These are phyloP conservation scores for Thinopyrum elongatum DNA, from an alignment of 176 grass and related monocot species.

Conservation along the genomic window DNA sequence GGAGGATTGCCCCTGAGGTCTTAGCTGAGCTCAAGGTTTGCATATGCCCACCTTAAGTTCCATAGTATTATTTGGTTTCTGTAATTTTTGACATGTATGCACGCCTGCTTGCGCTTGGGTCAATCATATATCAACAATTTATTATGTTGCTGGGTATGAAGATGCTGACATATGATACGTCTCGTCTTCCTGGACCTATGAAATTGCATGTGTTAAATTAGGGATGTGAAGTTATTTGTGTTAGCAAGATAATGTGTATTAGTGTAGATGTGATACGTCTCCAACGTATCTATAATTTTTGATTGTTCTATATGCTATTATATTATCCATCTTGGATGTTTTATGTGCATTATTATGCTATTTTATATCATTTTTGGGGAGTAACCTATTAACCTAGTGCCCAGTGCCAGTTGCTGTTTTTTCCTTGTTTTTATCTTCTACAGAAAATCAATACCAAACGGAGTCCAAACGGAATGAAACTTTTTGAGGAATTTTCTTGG, in stretches of 20 bases:
- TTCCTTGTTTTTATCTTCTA: too few species aligned
- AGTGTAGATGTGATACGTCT: too few species aligned
- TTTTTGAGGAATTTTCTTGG: too few species aligned
- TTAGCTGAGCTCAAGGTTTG: constrained; percentile 90
- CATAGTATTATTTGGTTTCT: neutral
- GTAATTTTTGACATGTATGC: neutral
- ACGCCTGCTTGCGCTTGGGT: neutral
- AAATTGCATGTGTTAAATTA: neutral
- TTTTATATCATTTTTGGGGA: too few species aligned
- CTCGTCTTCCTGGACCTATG: neutral
- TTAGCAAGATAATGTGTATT: neutral
- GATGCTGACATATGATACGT: neutral
- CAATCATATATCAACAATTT: neutral
- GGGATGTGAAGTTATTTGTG: neutral
- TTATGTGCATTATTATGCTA: too few species aligned
- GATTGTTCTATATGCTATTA: too few species aligned
- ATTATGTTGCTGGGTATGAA: neutral
- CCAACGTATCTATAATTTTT: too few species aligned
- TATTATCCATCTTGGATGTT: too few species aligned
- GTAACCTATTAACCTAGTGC: too few species aligned
- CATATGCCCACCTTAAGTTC: neutral
- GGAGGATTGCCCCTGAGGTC: constrained; percentile 66
- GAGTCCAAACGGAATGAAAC: too few species aligned
- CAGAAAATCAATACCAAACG: too few species aligned
- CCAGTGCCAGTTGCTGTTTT: too few species aligned